phyloP scores from a whole-genome alignment of 768 basidiomycete genomes.

The Xerocomellus chrysenteron region DNA sequence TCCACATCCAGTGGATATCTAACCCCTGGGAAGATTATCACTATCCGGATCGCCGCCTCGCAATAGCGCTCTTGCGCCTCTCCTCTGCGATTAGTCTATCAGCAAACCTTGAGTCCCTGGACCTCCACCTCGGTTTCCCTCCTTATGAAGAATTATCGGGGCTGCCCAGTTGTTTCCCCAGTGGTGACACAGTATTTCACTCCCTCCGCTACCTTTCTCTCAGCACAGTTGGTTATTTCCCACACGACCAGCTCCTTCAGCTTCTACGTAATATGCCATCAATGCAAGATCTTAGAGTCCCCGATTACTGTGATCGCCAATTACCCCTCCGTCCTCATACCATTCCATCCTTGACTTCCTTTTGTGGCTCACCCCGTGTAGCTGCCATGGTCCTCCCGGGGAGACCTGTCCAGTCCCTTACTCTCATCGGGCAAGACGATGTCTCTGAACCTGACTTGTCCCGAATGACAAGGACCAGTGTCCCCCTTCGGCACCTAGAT shows the following conservation, averaged over 20 bases:
- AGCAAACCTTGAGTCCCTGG: too few relatives aligned
- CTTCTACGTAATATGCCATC: too few relatives aligned
- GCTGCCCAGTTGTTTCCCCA: constrained; percentile 30
- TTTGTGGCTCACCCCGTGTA: constrained; percentile 60
- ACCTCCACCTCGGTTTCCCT: too few relatives aligned
- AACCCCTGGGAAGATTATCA: neutral
- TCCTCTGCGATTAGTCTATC: constrained; percentile 4
- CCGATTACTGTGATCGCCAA: too few relatives aligned
- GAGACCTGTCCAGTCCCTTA: constrained; percentile 51
- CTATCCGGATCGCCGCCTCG: constrained; percentile 27
- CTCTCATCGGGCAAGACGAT: constrained; percentile 30
- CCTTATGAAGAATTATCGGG: too few relatives aligned
- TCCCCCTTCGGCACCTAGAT: too few relatives aligned
- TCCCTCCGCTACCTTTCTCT: constrained; percentile 19
- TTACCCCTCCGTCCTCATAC: constrained; percentile 28
- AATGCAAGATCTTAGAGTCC: too few relatives aligned
- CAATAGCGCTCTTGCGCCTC: constrained; percentile 41
- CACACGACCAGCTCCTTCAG: too few relatives aligned
- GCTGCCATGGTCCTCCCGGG: constrained; percentile 39
- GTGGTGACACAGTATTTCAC: constrained; percentile 39
- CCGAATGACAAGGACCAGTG: constrained; percentile 4
- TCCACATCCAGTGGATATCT: constrained; percentile 50
- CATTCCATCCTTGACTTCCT: constrained; percentile 45
- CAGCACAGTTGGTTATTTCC: neutral
- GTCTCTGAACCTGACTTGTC: constrained; percentile 53